These are phyloP conservation scores for Colletotrichum incanum DNA, from an alignment of 2,329 filamentous ascomycete species.

Conservation along the genomic window DNA sequence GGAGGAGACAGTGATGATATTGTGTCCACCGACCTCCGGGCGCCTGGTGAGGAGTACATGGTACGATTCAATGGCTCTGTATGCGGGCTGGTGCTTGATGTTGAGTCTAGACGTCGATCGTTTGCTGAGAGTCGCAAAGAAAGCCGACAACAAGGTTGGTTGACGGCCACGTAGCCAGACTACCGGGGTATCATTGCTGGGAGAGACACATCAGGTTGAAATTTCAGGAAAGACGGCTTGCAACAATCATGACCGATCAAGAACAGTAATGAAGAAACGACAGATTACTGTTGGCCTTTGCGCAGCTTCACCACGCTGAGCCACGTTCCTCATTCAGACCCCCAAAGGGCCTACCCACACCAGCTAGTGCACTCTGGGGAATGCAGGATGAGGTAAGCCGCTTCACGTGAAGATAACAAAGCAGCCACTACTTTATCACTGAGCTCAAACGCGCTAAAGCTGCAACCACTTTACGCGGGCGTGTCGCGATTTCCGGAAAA, in stretches of 20 bases:
- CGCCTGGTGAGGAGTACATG: slow-evolving; percentile 74
- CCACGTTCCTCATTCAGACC: slow-evolving; percentile 27
- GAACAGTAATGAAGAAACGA: slow-evolving; percentile 13
- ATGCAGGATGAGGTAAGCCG: slow-evolving; percentile 25
- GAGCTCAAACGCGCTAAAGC: slow-evolving; percentile 8
- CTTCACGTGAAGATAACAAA: slow-evolving; percentile 36
- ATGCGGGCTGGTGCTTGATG: slow-evolving; percentile 14
- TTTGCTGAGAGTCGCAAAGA: slow-evolving; percentile 40
- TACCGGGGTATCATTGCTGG: slow-evolving; percentile 68
- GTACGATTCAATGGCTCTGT: slow-evolving; percentile 47
- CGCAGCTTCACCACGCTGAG: slow-evolving; percentile 36
- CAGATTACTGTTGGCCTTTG: slow-evolving; percentile 27
- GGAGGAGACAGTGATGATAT: slow-evolving; percentile 69
- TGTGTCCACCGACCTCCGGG: slow-evolving; percentile 78
- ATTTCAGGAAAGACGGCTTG: slow-evolving; percentile 16
- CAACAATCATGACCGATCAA: slow-evolving; percentile 21
- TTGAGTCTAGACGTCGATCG: slow-evolving; percentile 28
- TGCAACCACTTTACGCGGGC: slow-evolving; percentile 40
- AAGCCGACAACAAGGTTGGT: slow-evolving; percentile 55
- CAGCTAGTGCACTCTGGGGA: slow-evolving; percentile 14
- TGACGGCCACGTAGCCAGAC: slow-evolving; percentile 54
- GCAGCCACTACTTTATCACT: background rate
- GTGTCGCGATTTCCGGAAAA: slow-evolving; percentile 14
- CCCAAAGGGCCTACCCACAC: slow-evolving; percentile 24
- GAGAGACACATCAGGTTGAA: slow-evolving; percentile 25